Evolutionary conservation across 2,329 filamentous ascomycete genomes (phyloP).

Genomic region (Pseudogymnoascus sp.): DNA sequence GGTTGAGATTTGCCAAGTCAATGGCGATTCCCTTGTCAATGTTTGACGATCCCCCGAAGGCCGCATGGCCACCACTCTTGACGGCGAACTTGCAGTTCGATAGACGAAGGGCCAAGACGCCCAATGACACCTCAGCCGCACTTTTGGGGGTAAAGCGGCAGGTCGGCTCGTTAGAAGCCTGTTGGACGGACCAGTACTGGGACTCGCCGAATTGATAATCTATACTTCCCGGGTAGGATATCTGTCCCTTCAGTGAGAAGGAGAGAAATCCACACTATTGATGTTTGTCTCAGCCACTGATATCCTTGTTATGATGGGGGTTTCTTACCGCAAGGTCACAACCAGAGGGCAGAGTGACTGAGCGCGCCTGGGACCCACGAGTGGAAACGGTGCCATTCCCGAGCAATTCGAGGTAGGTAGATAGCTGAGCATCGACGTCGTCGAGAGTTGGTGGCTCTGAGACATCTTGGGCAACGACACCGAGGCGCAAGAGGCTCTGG

Average conservation of each 20-base stretch:
- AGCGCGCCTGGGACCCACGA: not conserved
- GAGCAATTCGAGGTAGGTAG: not conserved
- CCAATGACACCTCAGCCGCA: constrained; percentile 2
- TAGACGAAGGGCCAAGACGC: constrained; percentile 11
- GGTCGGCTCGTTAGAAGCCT: constrained; percentile 15
- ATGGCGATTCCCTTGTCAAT: constrained; percentile 43
- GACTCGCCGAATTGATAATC: constrained; percentile 17
- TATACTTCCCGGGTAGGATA: constrained; percentile 17
- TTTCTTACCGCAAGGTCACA: constrained; percentile 1
- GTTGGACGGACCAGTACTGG: constrained; percentile 18
- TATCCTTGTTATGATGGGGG: not conserved
- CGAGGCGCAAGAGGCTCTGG: not conserved
- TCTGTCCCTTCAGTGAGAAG: constrained; percentile 14
- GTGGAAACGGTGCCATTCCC: not conserved
- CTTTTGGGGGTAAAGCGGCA: constrained; percentile 16
- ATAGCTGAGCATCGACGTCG: not conserved
- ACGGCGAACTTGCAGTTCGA: constrained; percentile 21
- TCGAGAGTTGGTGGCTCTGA: not conserved
- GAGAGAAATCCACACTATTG: constrained; percentile 17
- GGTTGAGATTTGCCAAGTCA: constrained; percentile 33
- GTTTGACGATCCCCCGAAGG: constrained; percentile 40
- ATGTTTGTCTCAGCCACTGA: not conserved
- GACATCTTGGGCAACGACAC: not conserved
- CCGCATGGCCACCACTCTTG: constrained; percentile 22
- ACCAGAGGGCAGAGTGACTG: constrained; percentile 4